Evolutionary conservation across 495 filamentous ascomycete genomes (phyloP), one percentile per base, ranked within the genome.

Genomic region (Xylaria telfairii): DNA sequence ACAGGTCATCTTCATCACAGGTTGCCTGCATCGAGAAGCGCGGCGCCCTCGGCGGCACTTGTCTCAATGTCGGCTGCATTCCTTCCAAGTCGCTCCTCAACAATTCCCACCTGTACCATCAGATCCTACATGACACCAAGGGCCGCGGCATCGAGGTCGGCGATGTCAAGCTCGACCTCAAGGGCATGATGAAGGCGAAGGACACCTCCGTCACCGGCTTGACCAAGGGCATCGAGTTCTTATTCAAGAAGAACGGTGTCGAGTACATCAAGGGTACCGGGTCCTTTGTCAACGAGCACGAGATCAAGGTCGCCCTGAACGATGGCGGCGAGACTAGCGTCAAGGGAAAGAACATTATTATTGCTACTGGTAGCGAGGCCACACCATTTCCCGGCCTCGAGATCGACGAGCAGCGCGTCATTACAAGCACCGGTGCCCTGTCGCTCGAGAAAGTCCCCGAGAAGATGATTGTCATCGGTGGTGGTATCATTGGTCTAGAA

Each of bases 41-140:
- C 77, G 96, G 95, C 74, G 87, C 89, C 68, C 91, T 99, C 75
- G 96, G 96, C 74, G 96, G 96, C 77, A 99, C 96, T 73, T 99
- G 96, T 87, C 86, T 99, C 76, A 99, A 99, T 84, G 96, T 99
- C 80, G 96, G 96, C 83, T 99, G 96, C 84, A 99, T 99, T 77
- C 96, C 96, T 56, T 98, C 96, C 69, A 99, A 99, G 84, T 98
- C 96, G 59, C 93, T 99, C 75, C 93, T 99, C 80, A 98, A 99
- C 90, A 99, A 98, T 87, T 97, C 96, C 73, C 93, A 97, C 82
- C 90, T 99, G 65, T 98, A 98, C 89, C 96, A 99, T 87, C 92
- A 94, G 84, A 92, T 98, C 77, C 90, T 95, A 53, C 96, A 99
- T 86, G 96, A 99, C 85, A 93, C 92, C 65, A 97, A 98, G 86